Evolutionary conservation across 805 yeast species (phyloP), one percentile per base, ranked within the genome.

Genomic region (Myxozyma melibiosi): DNA sequence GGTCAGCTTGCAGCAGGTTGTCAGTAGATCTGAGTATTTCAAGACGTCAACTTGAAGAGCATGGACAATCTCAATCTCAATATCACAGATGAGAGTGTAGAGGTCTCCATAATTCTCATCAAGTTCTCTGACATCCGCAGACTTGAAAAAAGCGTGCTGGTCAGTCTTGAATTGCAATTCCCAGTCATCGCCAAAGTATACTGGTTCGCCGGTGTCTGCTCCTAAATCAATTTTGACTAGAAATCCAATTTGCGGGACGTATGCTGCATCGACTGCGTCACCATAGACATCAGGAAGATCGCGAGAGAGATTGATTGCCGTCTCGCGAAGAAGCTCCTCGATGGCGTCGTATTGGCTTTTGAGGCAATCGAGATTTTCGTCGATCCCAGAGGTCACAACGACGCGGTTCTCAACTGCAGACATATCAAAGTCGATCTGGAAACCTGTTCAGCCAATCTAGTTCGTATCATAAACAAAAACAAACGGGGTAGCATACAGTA

Each of bases 231-330:
- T 47, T 0, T 74, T 69, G 0, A 76, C 65, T 39, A 78, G 60
- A 49, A 72, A 78, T 0, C 81, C 82, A 22, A 78, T 57, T 42
- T 78, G 80, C 2, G 81, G 81, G 25, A 78, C 73, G 59, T 78
- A 78, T 0, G 74, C 72, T 0, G 73, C 73, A 51, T 74, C 76
- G 1, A 62, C n/a, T 4, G 64, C 64, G 1, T 60, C 14, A 1
- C 46, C 50, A 27, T 35, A 44, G 8, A 52, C 31, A 18, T 44
- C n/a, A 8, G 43, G 51, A 24, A 55, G 20, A 18, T 49, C 31
- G 22, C 13, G 35, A 1, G 65, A 27, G 1, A 69, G 33, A 4
- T 61, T 62, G 2, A 39, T 31, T 0, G 75, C 69, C 6, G 68
- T 64, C 1, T 65, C 55, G 2, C 66, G 56, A 6, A 78, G 59